Evolutionary conservation across 257 asterid genomes (phyloP).

Genomic region (Penstemon barbatus): DNA sequence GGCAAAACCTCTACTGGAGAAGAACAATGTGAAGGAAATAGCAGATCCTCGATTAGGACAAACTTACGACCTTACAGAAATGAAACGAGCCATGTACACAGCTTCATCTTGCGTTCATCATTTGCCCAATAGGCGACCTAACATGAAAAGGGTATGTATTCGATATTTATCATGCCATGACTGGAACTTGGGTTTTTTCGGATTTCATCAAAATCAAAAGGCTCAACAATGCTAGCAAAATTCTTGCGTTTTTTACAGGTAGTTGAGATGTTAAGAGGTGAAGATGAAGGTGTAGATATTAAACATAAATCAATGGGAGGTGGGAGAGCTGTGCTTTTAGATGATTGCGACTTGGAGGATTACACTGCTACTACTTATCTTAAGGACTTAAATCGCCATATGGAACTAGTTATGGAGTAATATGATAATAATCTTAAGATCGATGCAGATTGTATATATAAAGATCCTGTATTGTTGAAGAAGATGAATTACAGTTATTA

Average conservation of each 20-base stretch:
- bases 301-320: conserved; percentile 53
- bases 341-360: conserved; percentile 71
- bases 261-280: conserved; percentile 64
- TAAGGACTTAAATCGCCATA: conserved; percentile 74
- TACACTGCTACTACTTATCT: conserved; percentile 63
- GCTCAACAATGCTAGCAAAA: neutral
- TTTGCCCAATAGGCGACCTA: conserved; percentile 72
- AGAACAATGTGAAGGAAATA: conserved; percentile 55
- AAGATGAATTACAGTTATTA: conserved; percentile 9
- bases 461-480: conserved; percentile 12
- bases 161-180: neutral
- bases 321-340: conserved; percentile 53
- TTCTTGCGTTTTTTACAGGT: conserved; percentile 41
- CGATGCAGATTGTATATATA: conserved; percentile 10
- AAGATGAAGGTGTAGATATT: conserved; percentile 54
- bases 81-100: conserved; percentile 73
- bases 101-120: conserved; percentile 79
- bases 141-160: conserved; percentile 63
- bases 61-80: conserved; percentile 45
- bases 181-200: neutral
- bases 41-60: conserved; percentile 71
- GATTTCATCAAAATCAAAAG: no score
- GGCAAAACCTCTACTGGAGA: conserved; percentile 87
- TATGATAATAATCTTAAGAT: neutral
- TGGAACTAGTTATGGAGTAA: conserved; percentile 88